These are phyloP conservation scores for Dorcoceras hygrometricum DNA, from an alignment of 257 asterid genomes.

Conservation along the genomic window DNA sequence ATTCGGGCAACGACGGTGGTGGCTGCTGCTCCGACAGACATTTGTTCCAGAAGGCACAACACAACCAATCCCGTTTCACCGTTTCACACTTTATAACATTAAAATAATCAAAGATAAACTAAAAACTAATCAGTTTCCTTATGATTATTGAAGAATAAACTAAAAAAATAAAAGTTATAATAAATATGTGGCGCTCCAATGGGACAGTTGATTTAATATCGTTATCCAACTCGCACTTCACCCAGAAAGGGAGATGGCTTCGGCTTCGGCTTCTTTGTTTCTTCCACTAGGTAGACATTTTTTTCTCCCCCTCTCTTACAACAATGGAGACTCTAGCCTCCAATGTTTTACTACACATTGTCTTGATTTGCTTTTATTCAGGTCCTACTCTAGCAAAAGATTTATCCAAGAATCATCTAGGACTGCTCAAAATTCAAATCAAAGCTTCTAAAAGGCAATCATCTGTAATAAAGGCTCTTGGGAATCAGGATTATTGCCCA, in stretches of 20 bases:
- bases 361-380: constrained; percentile 13
- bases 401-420: constrained; percentile 26
- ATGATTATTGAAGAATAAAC: too few species aligned
- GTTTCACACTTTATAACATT: constrained; percentile 2
- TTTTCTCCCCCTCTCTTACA: too few species aligned
- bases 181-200: too few species aligned
- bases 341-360: not conserved
- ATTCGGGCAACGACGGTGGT: constrained; percentile 23
- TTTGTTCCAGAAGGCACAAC: constrained; percentile 17
- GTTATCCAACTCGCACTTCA: too few species aligned
- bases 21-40: constrained; percentile 34
- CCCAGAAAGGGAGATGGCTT: too few species aligned
- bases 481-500: constrained; percentile 22
- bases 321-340: too few species aligned
- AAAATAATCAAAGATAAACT: too few species aligned
- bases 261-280: too few species aligned
- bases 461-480: constrained; percentile 21
- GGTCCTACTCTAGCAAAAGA: constrained; percentile 39
- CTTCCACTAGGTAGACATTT: too few species aligned
- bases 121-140: too few species aligned
- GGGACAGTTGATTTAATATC: too few species aligned
- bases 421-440: constrained; percentile 20
- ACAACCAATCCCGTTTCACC: constrained; percentile 30
- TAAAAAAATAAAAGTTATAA: too few species aligned
- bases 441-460: constrained; percentile 20